A percentile compares a stretch with the other conserved stretches of the same genome.
phyloP scores from a whole-genome alignment of 177 flowering plant genomes.

The Telopea speciosissima region DNA sequence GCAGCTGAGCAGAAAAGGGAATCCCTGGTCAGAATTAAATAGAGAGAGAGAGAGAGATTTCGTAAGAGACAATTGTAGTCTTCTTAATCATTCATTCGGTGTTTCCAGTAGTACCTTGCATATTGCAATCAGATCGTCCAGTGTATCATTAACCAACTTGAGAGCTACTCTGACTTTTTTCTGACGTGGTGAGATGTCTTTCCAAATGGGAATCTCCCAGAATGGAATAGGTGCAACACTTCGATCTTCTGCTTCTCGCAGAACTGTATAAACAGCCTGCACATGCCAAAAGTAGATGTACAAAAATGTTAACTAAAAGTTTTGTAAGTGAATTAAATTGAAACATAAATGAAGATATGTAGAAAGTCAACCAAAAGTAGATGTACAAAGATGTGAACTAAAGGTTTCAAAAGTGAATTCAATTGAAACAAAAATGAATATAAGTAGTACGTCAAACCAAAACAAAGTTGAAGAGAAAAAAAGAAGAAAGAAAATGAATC shows the following conservation, averaged over 20 bases:
- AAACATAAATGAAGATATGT: not conserved
- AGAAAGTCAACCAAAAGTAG: not conserved
- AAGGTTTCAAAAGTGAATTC: no score
- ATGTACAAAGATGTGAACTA: no score
- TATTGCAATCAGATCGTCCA: constrained; percentile 70
- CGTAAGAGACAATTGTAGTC: no score
- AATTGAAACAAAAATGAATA: not conserved
- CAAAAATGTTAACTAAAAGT: not conserved
- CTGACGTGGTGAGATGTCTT: constrained; percentile 83
- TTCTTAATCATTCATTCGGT: no score
- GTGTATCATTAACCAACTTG: constrained; percentile 67
- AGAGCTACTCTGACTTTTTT: constrained; percentile 72
- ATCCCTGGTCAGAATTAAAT: no score
- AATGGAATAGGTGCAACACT: constrained; percentile 79
- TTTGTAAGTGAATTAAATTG: not conserved
- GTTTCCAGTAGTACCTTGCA: constrained; percentile 62
- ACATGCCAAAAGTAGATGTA: constrained; percentile 7
- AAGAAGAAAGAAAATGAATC: not conserved
- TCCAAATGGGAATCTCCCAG: constrained; percentile 98
- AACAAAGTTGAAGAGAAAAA: not conserved
- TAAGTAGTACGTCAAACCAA: not conserved
- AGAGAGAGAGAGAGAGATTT: no score
- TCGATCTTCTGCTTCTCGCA: constrained; percentile 92
- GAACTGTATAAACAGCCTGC: constrained; percentile 92
- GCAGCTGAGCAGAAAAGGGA: no score